Conservation (phyloP, 371 early-diverging fungal genomes). For the Zychaea mexicana region DNA sequence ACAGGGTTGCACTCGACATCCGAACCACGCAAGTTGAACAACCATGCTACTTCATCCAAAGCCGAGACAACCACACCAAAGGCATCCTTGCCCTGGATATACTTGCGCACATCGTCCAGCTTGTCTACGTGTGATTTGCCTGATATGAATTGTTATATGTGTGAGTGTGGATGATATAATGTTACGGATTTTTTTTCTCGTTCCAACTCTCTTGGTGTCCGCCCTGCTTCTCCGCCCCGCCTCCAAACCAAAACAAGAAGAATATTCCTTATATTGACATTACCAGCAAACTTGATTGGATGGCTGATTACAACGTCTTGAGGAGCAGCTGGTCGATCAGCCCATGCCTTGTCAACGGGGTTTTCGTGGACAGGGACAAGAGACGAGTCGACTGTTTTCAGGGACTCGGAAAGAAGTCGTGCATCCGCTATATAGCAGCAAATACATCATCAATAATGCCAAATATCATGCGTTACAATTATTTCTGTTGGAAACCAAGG, state of each 20-base stretch:
- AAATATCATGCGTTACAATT: background rate
- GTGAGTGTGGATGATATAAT: background rate
- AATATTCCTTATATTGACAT: too few species aligned
- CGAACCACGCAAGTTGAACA: slow-evolving; percentile 97
- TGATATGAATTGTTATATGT: slow-evolving; percentile 59
- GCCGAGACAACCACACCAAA: slow-evolving; percentile 82
- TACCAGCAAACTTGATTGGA: slow-evolving; percentile 75
- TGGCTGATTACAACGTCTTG: slow-evolving; percentile 66
- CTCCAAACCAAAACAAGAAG: background rate
- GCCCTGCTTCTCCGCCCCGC: background rate
- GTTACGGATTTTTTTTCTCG: too few species aligned
- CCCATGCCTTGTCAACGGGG: slow-evolving; percentile 88
- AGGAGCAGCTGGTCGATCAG: slow-evolving; percentile 69
- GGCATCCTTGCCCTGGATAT: slow-evolving; percentile 56
- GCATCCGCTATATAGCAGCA: slow-evolving; percentile 65
- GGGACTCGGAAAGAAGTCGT: slow-evolving; percentile 50
- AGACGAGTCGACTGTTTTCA: slow-evolving; percentile 52
- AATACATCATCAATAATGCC: background rate
- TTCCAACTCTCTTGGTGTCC: too few species aligned
- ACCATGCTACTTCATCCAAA: slow-evolving; percentile 95
- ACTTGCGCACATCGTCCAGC: slow-evolving; percentile 61
- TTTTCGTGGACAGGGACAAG: slow-evolving; percentile 65
- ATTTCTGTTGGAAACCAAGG: background rate
- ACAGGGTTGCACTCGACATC: slow-evolving; percentile 98
- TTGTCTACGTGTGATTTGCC: slow-evolving; percentile 67